These are phyloP conservation scores for Cryptococcus wingfieldii DNA, from an alignment of 1,284 basidiomycete species.

Conservation along the genomic window DNA sequence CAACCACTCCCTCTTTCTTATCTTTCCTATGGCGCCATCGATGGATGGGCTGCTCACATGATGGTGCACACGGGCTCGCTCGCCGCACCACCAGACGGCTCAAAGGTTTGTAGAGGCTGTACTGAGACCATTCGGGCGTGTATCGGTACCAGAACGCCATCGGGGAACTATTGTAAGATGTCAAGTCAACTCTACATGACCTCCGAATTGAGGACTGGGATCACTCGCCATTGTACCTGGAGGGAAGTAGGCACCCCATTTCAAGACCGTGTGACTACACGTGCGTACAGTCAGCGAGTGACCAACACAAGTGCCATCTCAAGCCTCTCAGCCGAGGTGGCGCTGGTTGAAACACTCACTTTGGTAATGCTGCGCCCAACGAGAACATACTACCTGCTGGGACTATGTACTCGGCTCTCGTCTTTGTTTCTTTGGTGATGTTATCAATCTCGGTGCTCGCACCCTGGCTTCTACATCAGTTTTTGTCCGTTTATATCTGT, in stretches of 20 bases:
- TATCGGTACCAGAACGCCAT: constrained; percentile 36
- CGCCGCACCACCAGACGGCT: constrained; percentile 1
- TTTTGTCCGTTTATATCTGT: not conserved
- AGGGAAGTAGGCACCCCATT: constrained; percentile 36
- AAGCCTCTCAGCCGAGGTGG: not conserved
- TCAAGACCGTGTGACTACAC: constrained; percentile 21
- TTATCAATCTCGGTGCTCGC: constrained; percentile 33
- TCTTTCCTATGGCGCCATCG: too few species aligned
- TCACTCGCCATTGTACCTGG: constrained; percentile 34
- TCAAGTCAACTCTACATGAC: not conserved
- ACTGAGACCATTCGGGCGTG: constrained; percentile 40
- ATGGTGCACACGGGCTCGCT: constrained; percentile 22
- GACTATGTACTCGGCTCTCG: constrained; percentile 30
- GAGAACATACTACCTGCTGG: constrained; percentile 39
- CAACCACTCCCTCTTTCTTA: too few species aligned
- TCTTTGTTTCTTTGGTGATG: constrained; percentile 26
- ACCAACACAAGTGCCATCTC: too few species aligned
- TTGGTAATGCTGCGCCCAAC: constrained; percentile 32
- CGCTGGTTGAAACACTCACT: not conserved
- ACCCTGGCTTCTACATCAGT: constrained; percentile 14
- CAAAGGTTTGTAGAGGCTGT: constrained; percentile 27
- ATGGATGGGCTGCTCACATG: constrained; percentile 5
- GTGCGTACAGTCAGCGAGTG: not conserved
- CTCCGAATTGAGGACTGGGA: not conserved
- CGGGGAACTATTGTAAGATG: constrained; percentile 23